phyloP scores from a whole-genome alignment of 2,329 filamentous ascomycete genomes.

The Parasarocladium wereldwijsianum region DNA sequence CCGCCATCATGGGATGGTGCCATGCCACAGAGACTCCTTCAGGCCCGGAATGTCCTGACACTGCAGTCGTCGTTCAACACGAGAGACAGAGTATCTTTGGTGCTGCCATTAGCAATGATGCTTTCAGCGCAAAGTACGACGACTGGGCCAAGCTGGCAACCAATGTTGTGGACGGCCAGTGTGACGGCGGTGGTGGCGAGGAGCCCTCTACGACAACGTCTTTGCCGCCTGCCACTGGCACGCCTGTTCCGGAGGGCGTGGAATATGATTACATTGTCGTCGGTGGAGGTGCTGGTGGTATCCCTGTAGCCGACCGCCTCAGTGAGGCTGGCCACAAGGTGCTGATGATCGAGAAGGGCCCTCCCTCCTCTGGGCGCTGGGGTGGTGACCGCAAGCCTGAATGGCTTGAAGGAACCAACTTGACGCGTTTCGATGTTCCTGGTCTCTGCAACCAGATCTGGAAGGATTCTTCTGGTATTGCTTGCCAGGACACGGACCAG shows the following conservation, averaged over 20 bases:
- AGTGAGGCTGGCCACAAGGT: constrained; percentile 51
- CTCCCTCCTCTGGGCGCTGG: constrained; percentile 49
- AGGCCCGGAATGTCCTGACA: constrained; percentile 25
- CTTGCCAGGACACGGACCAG: constrained; percentile 55
- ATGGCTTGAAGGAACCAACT: constrained; percentile 46
- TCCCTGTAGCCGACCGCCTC: constrained; percentile 39
- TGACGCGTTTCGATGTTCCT: constrained; percentile 59
- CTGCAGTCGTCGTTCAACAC: constrained; percentile 35
- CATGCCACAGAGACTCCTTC: constrained; percentile 29
- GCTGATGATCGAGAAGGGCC: constrained; percentile 46
- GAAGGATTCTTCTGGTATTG: constrained; percentile 45
- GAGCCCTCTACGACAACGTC: constrained; percentile 15
- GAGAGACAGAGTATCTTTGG: constrained; percentile 37
- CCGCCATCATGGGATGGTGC: constrained; percentile 39
- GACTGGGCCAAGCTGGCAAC: constrained; percentile 29
- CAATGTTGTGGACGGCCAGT: constrained; percentile 20
- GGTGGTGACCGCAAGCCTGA: constrained; percentile 43
- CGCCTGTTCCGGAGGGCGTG: constrained; percentile 15
- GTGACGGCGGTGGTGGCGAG: constrained; percentile 11
- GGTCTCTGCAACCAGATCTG: constrained; percentile 60
- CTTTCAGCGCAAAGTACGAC: constrained; percentile 24
- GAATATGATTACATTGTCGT: constrained; percentile 50
- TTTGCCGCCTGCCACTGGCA: constrained; percentile 11
- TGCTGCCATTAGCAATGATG: constrained; percentile 19
- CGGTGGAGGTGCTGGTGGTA: constrained; percentile 46